Base-by-base conservation (phyloP, 495 filamentous ascomycete genomes). In the Annulohypoxylon nitens region DNA sequence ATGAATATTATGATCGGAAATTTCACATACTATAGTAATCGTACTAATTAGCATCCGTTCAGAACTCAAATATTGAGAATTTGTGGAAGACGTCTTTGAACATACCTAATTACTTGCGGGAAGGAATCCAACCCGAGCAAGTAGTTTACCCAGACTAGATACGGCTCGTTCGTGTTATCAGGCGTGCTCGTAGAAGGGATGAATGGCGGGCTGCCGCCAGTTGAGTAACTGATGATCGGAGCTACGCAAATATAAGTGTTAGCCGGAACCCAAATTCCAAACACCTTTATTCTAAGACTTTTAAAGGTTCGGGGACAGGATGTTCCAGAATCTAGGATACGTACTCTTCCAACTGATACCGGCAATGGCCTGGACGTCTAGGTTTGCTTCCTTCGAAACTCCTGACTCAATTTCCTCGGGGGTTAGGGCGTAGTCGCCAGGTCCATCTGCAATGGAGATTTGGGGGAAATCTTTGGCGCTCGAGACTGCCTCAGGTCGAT, bases 111-210 rank as follows among this genome's bases (percentile, higher is more conserved):
- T 11, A 92, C 88, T 67, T 91, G 88, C 1, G 93, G 93, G 9
- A 97, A 84, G 26, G 75, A 75, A 7, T 89, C 82, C 10, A 73
- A 76, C 4, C 63, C 64, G 14, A 84, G 73, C 25, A 86, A 73
- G 69, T 89, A 89, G 25, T 89, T 85, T 36, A 94, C 86, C 77
- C 90, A 93, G 1, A 90, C 88, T 3, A 95, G 84, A 76, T 93
- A 97, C 0, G 93, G 93, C 82, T 96, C 93, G 78, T 94, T 94
- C 66, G 82, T 83, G 74, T 92, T 86, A 64, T 86, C 67, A 48
- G 82, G 74, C 9, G 78, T 70, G 43, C 69, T 58, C 7, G 53
- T 11, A 30, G 75, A 75, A 30, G 78, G 78, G 2, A 67, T 69
- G 36, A 78, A 77, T 18, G 74, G 77, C n/a, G 82, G 81, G 33